Conservation (phyloP, 116 monocot species). For the Posidonia oceanica region DNA sequence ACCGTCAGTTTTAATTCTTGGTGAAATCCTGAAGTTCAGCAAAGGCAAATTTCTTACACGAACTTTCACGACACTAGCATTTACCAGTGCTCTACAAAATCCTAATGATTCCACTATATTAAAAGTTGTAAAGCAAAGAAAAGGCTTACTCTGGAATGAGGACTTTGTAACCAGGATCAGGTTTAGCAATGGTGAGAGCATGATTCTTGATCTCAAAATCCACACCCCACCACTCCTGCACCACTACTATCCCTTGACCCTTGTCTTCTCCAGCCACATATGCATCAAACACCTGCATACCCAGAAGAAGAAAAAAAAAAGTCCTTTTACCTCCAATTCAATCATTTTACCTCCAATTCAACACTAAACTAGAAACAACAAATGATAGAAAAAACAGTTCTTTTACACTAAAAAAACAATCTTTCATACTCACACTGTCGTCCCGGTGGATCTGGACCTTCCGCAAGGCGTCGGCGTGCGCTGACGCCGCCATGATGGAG, state of each 20-base stretch:
- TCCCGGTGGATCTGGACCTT: constrained; percentile 26
- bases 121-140: neutral
- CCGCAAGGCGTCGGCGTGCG: constrained; percentile 1
- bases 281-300: constrained; percentile 61
- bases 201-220: constrained; percentile 89
- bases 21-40: no score
- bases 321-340: neutral
- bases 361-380: neutral
- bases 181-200: constrained; percentile 45
- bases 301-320: neutral
- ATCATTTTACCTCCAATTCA: neutral
- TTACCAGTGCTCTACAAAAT: neutral
- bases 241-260: constrained; percentile 75
- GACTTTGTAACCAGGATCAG: constrained; percentile 64
- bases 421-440: constrained; percentile 5
- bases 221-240: constrained; percentile 96
- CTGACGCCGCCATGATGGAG: neutral
- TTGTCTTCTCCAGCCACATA: constrained; percentile 72
- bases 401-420: neutral
- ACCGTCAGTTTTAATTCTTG: no score
- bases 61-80: neutral
- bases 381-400: neutral
- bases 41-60: no score
- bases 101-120: neutral
- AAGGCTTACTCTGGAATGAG: constrained; percentile 73